These are phyloP conservation scores for Simplicillium sp. DNA, from an alignment of 2,329 filamentous ascomycete genomes.

Conservation along the genomic window DNA sequence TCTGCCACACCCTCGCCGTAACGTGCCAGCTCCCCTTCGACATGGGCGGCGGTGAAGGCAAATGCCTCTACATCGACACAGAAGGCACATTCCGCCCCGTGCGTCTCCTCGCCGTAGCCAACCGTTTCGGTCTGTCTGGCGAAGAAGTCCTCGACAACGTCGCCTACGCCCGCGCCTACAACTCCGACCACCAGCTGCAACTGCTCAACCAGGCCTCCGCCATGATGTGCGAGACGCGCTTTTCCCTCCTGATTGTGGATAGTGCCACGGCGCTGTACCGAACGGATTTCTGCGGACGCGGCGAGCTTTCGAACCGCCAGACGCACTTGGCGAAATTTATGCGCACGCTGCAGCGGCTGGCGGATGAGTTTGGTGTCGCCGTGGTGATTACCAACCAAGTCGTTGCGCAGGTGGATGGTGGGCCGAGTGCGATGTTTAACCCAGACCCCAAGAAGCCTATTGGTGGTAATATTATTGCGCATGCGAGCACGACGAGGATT, in stretches of 20 bases:
- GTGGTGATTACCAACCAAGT: slow-evolving; percentile 99
- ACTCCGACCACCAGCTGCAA: slow-evolving; percentile 94
- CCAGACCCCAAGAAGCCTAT: slow-evolving; percentile 99
- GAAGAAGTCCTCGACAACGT: slow-evolving; percentile 98
- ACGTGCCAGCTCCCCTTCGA: slow-evolving; percentile 97
- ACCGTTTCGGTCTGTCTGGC: slow-evolving; percentile 86
- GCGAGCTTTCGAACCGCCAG: slow-evolving; percentile 89
- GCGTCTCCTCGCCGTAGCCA: slow-evolving; percentile 80
- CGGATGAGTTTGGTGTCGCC: slow-evolving; percentile 85
- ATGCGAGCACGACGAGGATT: slow-evolving; percentile 89
- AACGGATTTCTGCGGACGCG: slow-evolving; percentile 94
- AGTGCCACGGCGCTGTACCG: slow-evolving; percentile 92
- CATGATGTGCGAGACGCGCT: slow-evolving; percentile 99
- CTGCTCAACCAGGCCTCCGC: slow-evolving; percentile 88
- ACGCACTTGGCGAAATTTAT: slow-evolving; percentile 84
- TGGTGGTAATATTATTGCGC: slow-evolving; percentile 96
- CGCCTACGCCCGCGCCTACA: slow-evolving; percentile 95
- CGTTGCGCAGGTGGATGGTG: slow-evolving; percentile 94
- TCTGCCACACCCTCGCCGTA: slow-evolving; percentile 96
- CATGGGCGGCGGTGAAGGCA: slow-evolving; percentile 97
- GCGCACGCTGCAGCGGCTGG: slow-evolving; percentile 70
- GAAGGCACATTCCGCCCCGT: slow-evolving; percentile 96
- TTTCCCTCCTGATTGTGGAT: slow-evolving; percentile 91
- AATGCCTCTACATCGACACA: slow-evolving; percentile 97
- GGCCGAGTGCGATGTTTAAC: slow-evolving; percentile 96